phyloP scores from a whole-genome alignment of 768 basidiomycete species.

The Trametes cinnabarina region DNA sequence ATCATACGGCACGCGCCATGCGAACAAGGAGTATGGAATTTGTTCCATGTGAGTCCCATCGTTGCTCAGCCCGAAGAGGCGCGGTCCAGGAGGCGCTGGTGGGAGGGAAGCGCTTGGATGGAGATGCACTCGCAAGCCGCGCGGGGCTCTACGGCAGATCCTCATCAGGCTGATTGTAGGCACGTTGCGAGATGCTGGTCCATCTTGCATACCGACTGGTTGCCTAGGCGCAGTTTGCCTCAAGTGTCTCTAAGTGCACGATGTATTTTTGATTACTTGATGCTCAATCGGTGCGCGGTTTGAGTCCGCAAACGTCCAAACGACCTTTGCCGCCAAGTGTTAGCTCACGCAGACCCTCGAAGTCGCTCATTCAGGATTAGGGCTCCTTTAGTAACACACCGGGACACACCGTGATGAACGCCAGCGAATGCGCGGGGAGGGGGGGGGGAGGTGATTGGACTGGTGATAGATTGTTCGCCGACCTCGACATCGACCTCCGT shows the following conservation, averaged over 20 bases:
- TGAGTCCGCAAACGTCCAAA: too few relatives aligned
- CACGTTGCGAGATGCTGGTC: conserved; percentile 8
- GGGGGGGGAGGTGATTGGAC: too few relatives aligned
- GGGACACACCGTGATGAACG: too few relatives aligned
- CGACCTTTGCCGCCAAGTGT: too few relatives aligned
- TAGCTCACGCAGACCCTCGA: too few relatives aligned
- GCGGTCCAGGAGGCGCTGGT: neutral
- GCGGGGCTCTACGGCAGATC: conserved; percentile 4
- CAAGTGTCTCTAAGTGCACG: neutral
- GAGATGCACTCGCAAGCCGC: neutral
- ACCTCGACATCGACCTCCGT: too few relatives aligned
- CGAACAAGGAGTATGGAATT: neutral
- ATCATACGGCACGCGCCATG: neutral
- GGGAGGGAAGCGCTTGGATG: neutral
- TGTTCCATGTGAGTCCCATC: neutral
- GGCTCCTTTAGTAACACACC: too few relatives aligned
- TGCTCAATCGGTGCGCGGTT: too few relatives aligned
- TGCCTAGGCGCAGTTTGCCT: conserved; percentile 5
- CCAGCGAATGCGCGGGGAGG: too few relatives aligned
- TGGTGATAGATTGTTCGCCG: too few relatives aligned
- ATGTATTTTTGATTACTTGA: neutral
- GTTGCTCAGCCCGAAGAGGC: neutral
- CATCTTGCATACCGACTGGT: neutral
- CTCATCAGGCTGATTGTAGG: conserved; percentile 12
- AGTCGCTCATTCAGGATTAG: too few relatives aligned